Base-by-base conservation (phyloP, 345 rosid genomes). In the Syzygium grande region DNA sequence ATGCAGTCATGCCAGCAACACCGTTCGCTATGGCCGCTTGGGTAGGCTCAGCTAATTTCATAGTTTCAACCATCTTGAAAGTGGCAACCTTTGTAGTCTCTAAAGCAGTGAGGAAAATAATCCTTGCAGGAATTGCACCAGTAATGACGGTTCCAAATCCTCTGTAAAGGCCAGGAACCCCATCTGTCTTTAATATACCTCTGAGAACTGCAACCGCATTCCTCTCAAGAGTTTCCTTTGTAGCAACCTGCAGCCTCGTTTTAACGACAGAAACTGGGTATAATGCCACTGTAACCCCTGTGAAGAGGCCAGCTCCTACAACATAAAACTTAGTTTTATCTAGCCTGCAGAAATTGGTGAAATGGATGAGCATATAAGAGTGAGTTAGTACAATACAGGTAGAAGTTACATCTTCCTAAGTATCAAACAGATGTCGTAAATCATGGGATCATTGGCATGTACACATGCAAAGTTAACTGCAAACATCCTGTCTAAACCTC, bases 141-240 rank as follows among this genome's bases (percentile, higher is more conserved):
- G 98, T 96, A 85, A 98, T 93, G 65, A 98, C 99, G 10, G 99
- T 98, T 84, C 99, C 99, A 87, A 98, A 98, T 51, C 99, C 99
- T 87, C 95, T 93, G 89, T 98, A 98, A 3, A 98, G 94, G 91
- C 99, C 99, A 79, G 97, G 98, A 92, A 98, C 85, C 86, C 99
- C 99, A 90, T 98, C 99, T 19, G 94, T 89, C 91, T 90, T 96
- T 51, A 96, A 84, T 63, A 96, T 77, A 10, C 99, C 98, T 92
- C 92, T 94, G 25, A 93, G 53, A 30, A 96, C 99, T 88, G 99
- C 96, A 86, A 94, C 89, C 4, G 97, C 97, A 89, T 85, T 96
- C 88, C 88, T 96, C 90, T 98, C 99, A 43, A 88, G 96, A 17
- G 96, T 91, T 30, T 96, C 97, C 92, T 87, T 96, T 52, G 99